phyloP scores from a whole-genome alignment of 2,329 filamentous ascomycete species.

The Clonostachys byssicola region DNA sequence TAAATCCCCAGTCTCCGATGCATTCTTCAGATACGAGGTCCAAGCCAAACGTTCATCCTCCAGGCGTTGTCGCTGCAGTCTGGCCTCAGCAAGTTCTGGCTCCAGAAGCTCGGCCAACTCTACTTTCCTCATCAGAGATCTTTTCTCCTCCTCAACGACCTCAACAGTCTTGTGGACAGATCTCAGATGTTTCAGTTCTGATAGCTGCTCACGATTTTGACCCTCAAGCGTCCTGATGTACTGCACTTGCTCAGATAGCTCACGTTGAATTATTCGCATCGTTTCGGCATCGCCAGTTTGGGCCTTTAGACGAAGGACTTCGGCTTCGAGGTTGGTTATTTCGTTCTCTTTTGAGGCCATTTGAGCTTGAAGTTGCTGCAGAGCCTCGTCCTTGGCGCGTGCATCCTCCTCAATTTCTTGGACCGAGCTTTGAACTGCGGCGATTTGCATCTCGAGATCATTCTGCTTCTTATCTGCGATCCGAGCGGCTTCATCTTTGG shows the following conservation, averaged over 20 bases:
- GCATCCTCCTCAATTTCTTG: conserved; percentile 58
- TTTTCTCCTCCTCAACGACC: conserved; percentile 93
- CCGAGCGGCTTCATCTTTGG: conserved; percentile 67
- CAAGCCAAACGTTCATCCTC: conserved; percentile 87
- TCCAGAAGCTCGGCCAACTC: conserved; percentile 71
- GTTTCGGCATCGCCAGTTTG: conserved; percentile 85
- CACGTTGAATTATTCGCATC: conserved; percentile 77
- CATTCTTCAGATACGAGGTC: conserved; percentile 77
- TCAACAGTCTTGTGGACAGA: conserved; percentile 84
- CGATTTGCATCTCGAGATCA: conserved; percentile 49
- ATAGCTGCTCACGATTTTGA: conserved; percentile 72
- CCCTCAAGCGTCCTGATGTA: conserved; percentile 84
- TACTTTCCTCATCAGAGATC: conserved; percentile 72
- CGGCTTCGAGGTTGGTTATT: conserved; percentile 74
- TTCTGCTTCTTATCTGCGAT: conserved; percentile 48
- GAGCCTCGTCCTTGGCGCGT: conserved; percentile 46
- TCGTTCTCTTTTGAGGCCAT: conserved; percentile 65
- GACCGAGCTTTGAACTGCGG: conserved; percentile 38
- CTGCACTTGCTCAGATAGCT: conserved; percentile 87
- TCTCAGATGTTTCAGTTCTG: conserved; percentile 77
- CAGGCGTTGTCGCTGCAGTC: conserved; percentile 78
- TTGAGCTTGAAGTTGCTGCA: conserved; percentile 61
- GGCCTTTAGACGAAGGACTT: conserved; percentile 79
- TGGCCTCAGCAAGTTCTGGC: conserved; percentile 72
- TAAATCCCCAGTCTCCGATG: conserved; percentile 54